Evolutionary conservation across 768 basidiomycete genomes (phyloP), one percentile per base, ranked within the genome.

Genomic region (Suillus bovinus): DNA sequence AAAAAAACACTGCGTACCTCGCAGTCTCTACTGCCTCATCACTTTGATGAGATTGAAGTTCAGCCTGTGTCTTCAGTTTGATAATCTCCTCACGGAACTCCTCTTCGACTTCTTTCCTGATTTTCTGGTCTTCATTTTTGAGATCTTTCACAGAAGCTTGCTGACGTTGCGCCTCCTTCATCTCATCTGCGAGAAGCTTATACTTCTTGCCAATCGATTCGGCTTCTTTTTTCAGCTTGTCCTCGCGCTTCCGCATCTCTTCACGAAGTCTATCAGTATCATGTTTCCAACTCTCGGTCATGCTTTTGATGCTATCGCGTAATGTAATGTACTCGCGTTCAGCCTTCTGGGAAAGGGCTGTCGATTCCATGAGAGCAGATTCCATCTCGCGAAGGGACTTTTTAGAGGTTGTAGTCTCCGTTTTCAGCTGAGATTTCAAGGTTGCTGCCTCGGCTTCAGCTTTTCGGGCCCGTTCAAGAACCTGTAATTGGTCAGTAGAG

Each of bases 301-400:
- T 84, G 8, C 82, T 79, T 71, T 89, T 90, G 59, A 94, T 75
- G 66, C 89, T 88, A 61, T 92, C 91, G 17, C 90, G 84, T 57
- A 96, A 76, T 0, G 87, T 88, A 64, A 87, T 78, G 66, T 94
- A 96, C 76, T 95, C 94, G 41, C 91, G 82, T 72, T 94, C 90
- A 22, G 84, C 86, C 75, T 91, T 93, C 70, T 89, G 87, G 17
- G 89, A 91, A 17, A 90, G 78, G 3, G 91, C 83, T 0, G 89
- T 89, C 3, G 89, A 89, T 74, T 93, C 91, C 1, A 85, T 68
- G 33, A 94, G 80, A 7, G 87, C 78, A 8, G 83, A 60, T 72
- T 93, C 91, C 91, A 94, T 91, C 68, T 94, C 92, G 24, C 90
- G 86, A 13, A 93, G 71, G 0, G 85, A 78, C 71, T 90, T 90